phyloP scores from a whole-genome alignment of 495 filamentous ascomycete species.

The Pseudevernia furfuracea region DNA sequence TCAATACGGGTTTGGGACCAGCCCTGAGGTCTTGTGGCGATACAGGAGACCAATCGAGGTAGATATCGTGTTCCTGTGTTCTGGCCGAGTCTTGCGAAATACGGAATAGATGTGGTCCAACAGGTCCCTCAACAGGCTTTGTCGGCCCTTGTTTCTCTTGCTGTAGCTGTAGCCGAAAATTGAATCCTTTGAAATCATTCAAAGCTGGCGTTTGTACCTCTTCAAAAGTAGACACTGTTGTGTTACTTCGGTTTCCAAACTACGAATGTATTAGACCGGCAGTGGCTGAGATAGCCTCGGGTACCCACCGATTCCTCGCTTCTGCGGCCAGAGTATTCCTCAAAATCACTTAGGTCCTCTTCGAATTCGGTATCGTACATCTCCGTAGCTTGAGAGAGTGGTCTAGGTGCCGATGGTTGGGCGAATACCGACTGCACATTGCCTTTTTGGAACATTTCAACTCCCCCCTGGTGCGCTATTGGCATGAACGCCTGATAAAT shows the following conservation, averaged over 20 bases:
- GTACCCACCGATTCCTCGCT: slow-evolving; percentile 60
- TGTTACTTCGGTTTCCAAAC: slow-evolving; percentile 56
- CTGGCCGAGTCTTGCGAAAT: slow-evolving; percentile 38
- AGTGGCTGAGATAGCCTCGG: not conserved
- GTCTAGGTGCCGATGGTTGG: slow-evolving; percentile 20
- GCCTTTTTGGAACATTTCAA: slow-evolving; percentile 40
- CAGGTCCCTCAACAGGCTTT: slow-evolving; percentile 68
- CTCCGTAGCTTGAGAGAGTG: slow-evolving; percentile 57
- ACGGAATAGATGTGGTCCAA: slow-evolving; percentile 85
- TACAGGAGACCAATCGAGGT: slow-evolving; percentile 57
- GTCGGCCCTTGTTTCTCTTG: slow-evolving; percentile 33
- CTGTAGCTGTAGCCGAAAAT: slow-evolving; percentile 38
- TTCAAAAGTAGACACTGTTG: slow-evolving; percentile 69
- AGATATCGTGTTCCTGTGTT: slow-evolving; percentile 48
- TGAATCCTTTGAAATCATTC: slow-evolving; percentile 35
- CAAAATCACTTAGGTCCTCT: slow-evolving; percentile 55
- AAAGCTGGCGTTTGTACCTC: slow-evolving; percentile 64
- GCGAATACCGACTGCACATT: slow-evolving; percentile 31
- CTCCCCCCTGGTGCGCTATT: slow-evolving; percentile 29
- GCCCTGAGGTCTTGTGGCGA: slow-evolving; percentile 23
- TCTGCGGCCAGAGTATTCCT: slow-evolving; percentile 54
- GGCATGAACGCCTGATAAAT: slow-evolving; percentile 28
- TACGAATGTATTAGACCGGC: slow-evolving; percentile 9
- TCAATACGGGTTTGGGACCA: slow-evolving; percentile 24
- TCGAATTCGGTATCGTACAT: slow-evolving; percentile 70